These are phyloP conservation scores for Pseudopithomyces chartarum DNA, from an alignment of 2,329 filamentous ascomycete genomes.

Conservation along the genomic window DNA sequence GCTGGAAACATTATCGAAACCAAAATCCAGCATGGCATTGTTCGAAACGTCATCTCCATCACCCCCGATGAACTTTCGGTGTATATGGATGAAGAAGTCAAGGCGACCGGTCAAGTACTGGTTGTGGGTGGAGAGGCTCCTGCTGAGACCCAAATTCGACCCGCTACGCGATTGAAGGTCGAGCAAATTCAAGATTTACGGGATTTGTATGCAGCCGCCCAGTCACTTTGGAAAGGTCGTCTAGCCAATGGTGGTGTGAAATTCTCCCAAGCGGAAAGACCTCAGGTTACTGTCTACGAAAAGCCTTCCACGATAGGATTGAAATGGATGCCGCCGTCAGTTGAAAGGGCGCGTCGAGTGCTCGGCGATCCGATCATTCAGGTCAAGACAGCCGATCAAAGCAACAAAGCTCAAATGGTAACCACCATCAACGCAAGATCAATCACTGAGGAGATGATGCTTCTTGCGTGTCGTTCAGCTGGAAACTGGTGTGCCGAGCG, in stretches of 20 bases:
- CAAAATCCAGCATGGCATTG: slow-evolving; percentile 58
- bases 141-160: not conserved
- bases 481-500: slow-evolving; percentile 59
- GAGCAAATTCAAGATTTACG: slow-evolving; percentile 39
- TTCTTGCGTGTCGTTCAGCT: slow-evolving; percentile 59
- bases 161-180: slow-evolving; percentile 21
- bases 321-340: slow-evolving; percentile 48
- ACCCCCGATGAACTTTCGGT: slow-evolving; percentile 49
- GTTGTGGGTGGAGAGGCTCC: slow-evolving; percentile 33
- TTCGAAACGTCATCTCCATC: slow-evolving; percentile 60
- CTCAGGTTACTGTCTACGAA: slow-evolving; percentile 46
- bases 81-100: slow-evolving; percentile 43
- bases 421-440: slow-evolving; percentile 28
- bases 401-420: slow-evolving; percentile 10
- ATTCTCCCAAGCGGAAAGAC: slow-evolving; percentile 28
- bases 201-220: slow-evolving; percentile 42
- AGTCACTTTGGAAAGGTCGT: slow-evolving; percentile 37
- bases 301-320: slow-evolving; percentile 35
- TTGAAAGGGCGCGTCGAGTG: slow-evolving; percentile 42
- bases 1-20: slow-evolving; percentile 60
- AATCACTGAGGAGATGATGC: slow-evolving; percentile 55
- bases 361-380: slow-evolving; percentile 53
- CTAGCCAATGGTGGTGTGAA: slow-evolving; percentile 46
- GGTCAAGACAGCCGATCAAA: slow-evolving; percentile 14
- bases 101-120: slow-evolving; percentile 19